Conservation (phyloP, 2,329 filamentous ascomycete species). For the Aaosphaeria arxii region DNA sequence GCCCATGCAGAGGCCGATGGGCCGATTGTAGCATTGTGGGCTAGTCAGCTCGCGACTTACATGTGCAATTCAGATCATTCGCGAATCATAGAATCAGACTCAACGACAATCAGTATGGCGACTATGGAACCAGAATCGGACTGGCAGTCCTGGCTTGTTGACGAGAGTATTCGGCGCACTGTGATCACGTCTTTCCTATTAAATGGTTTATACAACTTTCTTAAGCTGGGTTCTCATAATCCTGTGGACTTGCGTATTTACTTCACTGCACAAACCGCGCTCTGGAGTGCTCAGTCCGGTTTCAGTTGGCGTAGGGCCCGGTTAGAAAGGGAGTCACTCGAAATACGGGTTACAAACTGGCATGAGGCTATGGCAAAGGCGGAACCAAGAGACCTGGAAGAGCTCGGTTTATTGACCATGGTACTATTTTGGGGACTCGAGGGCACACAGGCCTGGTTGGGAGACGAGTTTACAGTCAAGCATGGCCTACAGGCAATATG, state of each 20-base stretch:
- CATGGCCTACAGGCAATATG: not conserved
- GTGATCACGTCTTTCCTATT: conserved; percentile 28
- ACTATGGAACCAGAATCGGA: not conserved
- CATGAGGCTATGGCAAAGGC: conserved; percentile 7
- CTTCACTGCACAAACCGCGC: conserved; percentile 9
- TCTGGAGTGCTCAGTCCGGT: conserved; percentile 11
- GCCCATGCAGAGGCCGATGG: conserved; percentile 19
- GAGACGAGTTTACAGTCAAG: not conserved
- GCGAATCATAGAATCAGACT: not conserved
- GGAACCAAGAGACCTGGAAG: conserved; percentile 9
- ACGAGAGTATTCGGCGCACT: conserved; percentile 29
- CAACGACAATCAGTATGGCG: not conserved
- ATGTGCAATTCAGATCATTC: not conserved
- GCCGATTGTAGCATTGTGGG: conserved; percentile 16
- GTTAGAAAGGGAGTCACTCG: conserved; percentile 3
- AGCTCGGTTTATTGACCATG: conserved; percentile 13
- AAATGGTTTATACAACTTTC: conserved; percentile 25
- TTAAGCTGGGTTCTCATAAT: conserved; percentile 8
- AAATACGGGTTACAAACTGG: conserved; percentile 4
- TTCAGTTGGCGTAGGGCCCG: conserved; percentile 6
- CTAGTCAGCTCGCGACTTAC: conserved; percentile 8
- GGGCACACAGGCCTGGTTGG: conserved; percentile 7
- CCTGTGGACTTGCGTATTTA: conserved; percentile 1
- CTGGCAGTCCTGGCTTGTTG: conserved; percentile 23
- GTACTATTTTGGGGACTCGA: conserved; percentile 9